phyloP scores from a whole-genome alignment of 2,329 filamentous ascomycete genomes.

The Cladosporium colombiae region DNA sequence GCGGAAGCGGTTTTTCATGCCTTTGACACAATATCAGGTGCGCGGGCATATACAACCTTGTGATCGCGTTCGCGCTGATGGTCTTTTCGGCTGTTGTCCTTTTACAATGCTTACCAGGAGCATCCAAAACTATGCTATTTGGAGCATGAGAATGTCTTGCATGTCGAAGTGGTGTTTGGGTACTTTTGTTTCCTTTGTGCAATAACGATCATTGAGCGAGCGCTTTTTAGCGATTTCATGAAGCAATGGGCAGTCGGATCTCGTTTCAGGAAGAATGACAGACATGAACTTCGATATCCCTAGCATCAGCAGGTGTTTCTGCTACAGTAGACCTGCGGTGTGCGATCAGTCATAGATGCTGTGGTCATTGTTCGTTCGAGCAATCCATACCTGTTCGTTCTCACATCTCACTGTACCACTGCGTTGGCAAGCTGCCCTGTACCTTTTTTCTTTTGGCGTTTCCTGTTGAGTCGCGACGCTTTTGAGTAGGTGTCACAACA shows the following conservation, averaged over 20 bases:
- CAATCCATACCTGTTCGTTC: not conserved
- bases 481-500: not conserved
- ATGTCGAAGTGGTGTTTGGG: not conserved
- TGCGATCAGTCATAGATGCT: not conserved
- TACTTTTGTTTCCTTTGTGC: not conserved
- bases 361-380: not conserved
- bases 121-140: not conserved
- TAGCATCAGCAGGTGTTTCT: not conserved
- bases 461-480: not conserved
- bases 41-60: no score
- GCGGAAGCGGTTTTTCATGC: not conserved
- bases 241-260: not conserved
- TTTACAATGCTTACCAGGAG: constrained; percentile 8
- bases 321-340: not conserved
- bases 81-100: not conserved
- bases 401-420: not conserved
- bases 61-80: not conserved
- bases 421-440: no score
- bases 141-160: constrained; percentile 10
- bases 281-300: not conserved
- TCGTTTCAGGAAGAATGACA: not conserved
- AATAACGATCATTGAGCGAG: constrained; percentile 10
- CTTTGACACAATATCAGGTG: not conserved
- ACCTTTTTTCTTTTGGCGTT: not conserved
- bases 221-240: not conserved